Evolutionary conservation across 2,329 filamentous ascomycete genomes (phyloP).

Genomic region (Colletotrichum sp.): DNA sequence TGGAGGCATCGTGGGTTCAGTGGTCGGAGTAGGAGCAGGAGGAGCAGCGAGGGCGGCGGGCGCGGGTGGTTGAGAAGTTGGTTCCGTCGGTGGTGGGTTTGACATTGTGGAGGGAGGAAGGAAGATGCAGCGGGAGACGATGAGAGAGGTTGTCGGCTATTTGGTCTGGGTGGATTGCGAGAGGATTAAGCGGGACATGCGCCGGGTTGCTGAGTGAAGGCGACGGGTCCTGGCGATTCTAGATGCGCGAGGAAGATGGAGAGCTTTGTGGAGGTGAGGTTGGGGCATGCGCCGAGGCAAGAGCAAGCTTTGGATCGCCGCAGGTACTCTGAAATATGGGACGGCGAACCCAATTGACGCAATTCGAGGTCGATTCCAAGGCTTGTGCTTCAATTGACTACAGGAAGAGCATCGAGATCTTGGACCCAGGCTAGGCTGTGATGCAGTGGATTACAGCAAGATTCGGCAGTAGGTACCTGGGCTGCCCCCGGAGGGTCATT

Average conservation of each 20-base stretch:
- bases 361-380: not conserved
- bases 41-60: slow-evolving; percentile 21
- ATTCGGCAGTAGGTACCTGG: not conserved
- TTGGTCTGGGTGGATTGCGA: not conserved
- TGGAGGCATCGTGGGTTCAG: slow-evolving; percentile 11
- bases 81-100: slow-evolving; percentile 2
- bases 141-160: not conserved
- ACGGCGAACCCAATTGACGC: not conserved
- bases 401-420: not conserved
- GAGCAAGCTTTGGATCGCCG: not conserved
- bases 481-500: not conserved
- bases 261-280: not conserved
- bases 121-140: not conserved
- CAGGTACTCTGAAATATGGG: not conserved
- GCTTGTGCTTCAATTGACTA: not conserved
- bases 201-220: not conserved
- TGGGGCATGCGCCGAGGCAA: not conserved
- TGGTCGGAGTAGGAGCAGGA: slow-evolving; percentile 15
- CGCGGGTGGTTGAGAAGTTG: not conserved
- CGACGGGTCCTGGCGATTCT: not conserved
- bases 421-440: not conserved
- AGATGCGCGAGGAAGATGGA: not conserved
- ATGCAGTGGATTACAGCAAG: not conserved
- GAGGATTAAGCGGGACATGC: not conserved
- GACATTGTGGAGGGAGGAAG: slow-evolving; percentile 6